phyloP scores from a whole-genome alignment of 192 early-diverging fungal genomes.

The Coemansia sp. region DNA sequence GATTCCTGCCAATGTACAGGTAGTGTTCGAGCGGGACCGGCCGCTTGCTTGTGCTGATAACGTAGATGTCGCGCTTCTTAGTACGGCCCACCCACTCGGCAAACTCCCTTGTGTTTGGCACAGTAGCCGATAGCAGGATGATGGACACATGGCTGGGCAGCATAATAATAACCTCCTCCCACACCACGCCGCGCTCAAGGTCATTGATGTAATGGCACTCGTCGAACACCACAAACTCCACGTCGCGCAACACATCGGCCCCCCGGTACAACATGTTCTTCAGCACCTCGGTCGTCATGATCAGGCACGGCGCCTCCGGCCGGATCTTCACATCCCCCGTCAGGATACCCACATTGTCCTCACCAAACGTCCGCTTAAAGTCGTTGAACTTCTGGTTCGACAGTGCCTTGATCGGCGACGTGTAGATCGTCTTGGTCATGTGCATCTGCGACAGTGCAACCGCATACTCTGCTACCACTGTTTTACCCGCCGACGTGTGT shows the following conservation, averaged over 20 bases:
- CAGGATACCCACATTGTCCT: constrained; percentile 91
- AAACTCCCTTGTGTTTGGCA: constrained; percentile 98
- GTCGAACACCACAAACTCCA: constrained; percentile 99
- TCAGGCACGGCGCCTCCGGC: constrained; percentile 93
- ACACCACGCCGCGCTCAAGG: constrained; percentile 92
- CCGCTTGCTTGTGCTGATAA: constrained; percentile 89
- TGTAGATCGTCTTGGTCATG: constrained; percentile 95
- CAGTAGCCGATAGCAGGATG: constrained; percentile 95
- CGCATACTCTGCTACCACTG: constrained; percentile 98
- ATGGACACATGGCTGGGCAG: constrained; percentile 91
- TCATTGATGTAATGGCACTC: constrained; percentile 99
- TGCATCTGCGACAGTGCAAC: constrained; percentile 92
- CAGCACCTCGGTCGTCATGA: constrained; percentile 99
- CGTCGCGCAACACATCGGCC: constrained; percentile 93
- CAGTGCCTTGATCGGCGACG: constrained; percentile 98
- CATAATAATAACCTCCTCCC: constrained; percentile 99
- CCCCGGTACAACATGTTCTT: constrained; percentile 97
- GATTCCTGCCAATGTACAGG: constrained; percentile 65
- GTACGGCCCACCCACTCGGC: constrained; percentile 99
- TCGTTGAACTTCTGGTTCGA: constrained; percentile 99
- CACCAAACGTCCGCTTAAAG: constrained; percentile 82
- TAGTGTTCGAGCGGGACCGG: constrained; percentile 96
- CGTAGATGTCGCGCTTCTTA: constrained; percentile 96
- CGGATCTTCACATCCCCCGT: constrained; percentile 98
- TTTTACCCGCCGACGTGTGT: constrained; percentile 98